Percentiles rank a stretch among this genome's conserved stretches.
phyloP scores from a whole-genome alignment of 768 basidiomycete genomes.

The Aureoboletus auriporus region DNA sequence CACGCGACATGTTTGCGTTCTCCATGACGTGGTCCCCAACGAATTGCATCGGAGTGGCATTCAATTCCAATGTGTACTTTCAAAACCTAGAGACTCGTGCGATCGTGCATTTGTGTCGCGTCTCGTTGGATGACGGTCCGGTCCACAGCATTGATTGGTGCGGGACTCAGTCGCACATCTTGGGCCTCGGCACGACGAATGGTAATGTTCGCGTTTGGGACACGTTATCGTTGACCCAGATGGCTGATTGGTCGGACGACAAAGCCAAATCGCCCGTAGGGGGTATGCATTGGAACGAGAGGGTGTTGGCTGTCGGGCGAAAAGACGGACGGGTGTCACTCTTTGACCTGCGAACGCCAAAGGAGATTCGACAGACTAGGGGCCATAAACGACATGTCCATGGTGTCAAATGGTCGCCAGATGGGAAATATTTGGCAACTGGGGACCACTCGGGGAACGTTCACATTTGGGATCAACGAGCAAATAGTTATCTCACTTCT shows the following conservation, averaged over 20 bases:
- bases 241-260: constrained; percentile 33
- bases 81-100: constrained; percentile 55
- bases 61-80: constrained; percentile 54
- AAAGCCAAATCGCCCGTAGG: constrained; percentile 33
- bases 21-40: constrained; percentile 59
- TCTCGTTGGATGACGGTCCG: constrained; percentile 31
- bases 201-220: constrained; percentile 58
- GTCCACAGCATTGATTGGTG: constrained; percentile 54
- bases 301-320: constrained; percentile 37
- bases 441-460: constrained; percentile 40
- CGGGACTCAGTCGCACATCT: constrained; percentile 34
- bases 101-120: constrained; percentile 48
- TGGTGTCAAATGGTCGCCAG: constrained; percentile 39
- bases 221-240: constrained; percentile 28
- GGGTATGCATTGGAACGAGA: constrained; percentile 38
- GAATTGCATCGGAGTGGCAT: constrained; percentile 62
- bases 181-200: constrained; percentile 49
- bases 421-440: constrained; percentile 38
- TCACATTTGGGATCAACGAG: constrained; percentile 42
- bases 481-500: constrained; percentile 28
- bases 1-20: constrained; percentile 48
- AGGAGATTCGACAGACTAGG: constrained; percentile 24
- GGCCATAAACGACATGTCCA: constrained; percentile 34
- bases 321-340: constrained; percentile 36
- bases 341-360: constrained; percentile 33